Conservation (phyloP, 441 rosid genomes). For the Euphorbia schlechtendalii region DNA sequence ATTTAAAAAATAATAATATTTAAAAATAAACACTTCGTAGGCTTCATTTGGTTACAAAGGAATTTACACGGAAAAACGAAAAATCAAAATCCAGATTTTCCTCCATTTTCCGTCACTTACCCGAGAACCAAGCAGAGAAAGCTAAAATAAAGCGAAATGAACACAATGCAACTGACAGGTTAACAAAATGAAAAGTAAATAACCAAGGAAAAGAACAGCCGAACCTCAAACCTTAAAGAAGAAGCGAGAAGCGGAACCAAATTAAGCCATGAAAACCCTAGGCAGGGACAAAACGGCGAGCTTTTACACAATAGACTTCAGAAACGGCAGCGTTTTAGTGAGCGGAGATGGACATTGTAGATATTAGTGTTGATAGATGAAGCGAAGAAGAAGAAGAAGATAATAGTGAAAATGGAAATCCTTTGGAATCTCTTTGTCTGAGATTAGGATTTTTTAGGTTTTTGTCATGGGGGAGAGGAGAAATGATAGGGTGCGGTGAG, state of each 20-base stretch:
- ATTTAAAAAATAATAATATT: not conserved
- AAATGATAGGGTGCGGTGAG: not conserved
- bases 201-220: not conserved
- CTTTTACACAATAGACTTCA: not conserved
- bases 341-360: not conserved
- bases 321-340: conserved; percentile 14
- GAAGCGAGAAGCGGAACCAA: conserved; percentile 5
- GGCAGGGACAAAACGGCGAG: not conserved
- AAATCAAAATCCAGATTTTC: not conserved
- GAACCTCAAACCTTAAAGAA: conserved; percentile 14
- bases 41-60: not conserved
- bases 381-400: conserved; percentile 7
- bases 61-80: conserved; percentile 4
- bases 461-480: conserved; percentile 17
- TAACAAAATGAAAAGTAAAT: not conserved
- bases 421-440: conserved; percentile 28
- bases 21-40: too few relatives aligned
- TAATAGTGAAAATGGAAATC: conserved; percentile 18
- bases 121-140: conserved; percentile 5
- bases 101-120: conserved; percentile 5
- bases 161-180: conserved; percentile 9
- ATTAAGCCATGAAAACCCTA: conserved; percentile 17
- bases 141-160: not conserved
- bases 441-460: conserved; percentile 38
- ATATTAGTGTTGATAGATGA: not conserved